Percentiles rank a stretch among this genome's conserved stretches.
Conservation (phyloP, 345 rosid species). For the Eucalyptus coolabah region DNA sequence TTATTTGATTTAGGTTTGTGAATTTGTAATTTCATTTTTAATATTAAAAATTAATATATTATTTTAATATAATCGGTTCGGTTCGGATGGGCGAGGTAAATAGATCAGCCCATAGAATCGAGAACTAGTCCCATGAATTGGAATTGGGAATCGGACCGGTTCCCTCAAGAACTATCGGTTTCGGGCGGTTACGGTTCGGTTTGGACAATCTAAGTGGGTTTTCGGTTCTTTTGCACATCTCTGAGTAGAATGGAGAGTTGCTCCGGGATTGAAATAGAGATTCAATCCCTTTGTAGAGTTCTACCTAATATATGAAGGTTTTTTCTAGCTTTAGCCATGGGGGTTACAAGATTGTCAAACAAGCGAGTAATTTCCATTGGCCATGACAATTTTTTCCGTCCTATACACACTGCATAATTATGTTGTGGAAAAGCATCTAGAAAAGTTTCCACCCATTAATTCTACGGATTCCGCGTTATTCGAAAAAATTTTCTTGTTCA, state of each 20-base stretch:
- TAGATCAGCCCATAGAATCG: no score
- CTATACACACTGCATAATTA: not conserved
- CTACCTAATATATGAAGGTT: not conserved
- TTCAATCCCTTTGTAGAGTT: not conserved
- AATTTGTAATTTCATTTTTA: no score
- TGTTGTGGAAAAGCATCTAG: not conserved
- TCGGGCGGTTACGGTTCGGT: no score
- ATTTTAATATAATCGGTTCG: no score
- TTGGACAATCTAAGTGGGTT: no score
- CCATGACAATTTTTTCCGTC: not conserved
- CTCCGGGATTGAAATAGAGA: no score
- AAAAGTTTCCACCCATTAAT: not conserved
- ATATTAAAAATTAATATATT: no score
- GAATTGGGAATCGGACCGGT: no score
- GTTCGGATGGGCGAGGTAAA: rapidly evolving
- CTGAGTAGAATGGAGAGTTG: not conserved
- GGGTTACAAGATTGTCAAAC: not conserved
- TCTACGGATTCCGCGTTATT: not conserved
- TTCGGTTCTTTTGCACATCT: rapidly evolving
- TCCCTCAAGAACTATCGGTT: no score
- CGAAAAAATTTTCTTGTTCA: not conserved
- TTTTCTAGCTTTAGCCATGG: not conserved
- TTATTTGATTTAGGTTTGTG: no score
- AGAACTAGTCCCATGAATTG: no score
- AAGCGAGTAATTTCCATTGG: not conserved